These are phyloP conservation scores for Zarea fungicola DNA, from an alignment of 2,329 filamentous ascomycete species.

Conservation along the genomic window DNA sequence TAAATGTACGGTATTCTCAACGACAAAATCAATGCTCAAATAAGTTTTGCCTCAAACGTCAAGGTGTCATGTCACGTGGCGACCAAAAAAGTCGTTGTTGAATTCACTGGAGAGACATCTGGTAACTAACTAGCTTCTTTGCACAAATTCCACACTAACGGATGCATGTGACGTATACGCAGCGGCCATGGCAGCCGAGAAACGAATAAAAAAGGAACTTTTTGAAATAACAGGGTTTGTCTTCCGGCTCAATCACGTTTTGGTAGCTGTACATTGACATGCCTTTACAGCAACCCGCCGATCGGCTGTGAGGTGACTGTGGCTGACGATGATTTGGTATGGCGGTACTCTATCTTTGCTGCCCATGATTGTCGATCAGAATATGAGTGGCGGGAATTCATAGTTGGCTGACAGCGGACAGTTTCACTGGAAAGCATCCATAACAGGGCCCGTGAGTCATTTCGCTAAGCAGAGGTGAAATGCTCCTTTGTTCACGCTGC, in stretches of 20 bases:
- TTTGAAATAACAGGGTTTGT: background rate
- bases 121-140: background rate
- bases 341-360: background rate
- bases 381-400: no score
- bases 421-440: slow-evolving; percentile 2
- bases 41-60: background rate
- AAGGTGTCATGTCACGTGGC: background rate
- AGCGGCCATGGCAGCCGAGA: background rate
- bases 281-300: background rate
- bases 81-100: background rate
- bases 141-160: background rate
- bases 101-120: background rate
- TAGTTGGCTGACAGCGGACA: background rate
- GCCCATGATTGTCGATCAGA: no score
- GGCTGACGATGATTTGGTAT: background rate
- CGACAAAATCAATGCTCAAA: background rate
- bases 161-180: background rate
- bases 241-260: background rate
- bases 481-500: background rate
- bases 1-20: background rate
- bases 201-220: background rate
- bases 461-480: background rate
- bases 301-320: background rate
- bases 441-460: background rate
- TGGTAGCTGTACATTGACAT: background rate